These are phyloP conservation scores for Trichophyton simii DNA, from an alignment of 2,329 filamentous ascomycete genomes.

Conservation along the genomic window DNA sequence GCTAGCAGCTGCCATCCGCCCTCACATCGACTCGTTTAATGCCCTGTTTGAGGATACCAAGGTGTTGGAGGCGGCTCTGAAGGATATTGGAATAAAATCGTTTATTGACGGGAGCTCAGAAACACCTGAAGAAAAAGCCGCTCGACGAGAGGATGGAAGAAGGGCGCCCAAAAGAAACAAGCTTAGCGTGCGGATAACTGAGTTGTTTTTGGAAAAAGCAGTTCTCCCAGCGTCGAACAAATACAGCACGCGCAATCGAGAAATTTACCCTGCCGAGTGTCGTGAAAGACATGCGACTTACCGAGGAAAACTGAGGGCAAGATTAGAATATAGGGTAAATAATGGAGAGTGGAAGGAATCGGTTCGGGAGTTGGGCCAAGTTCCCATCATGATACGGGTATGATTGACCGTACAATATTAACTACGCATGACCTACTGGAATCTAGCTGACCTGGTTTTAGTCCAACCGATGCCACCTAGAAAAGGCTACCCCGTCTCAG, in stretches of 20 bases:
- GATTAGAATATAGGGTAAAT: constrained; percentile 77
- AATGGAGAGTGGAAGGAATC: constrained; percentile 73
- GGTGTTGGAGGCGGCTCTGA: constrained; percentile 59
- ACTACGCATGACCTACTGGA: not conserved
- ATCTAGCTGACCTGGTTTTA: constrained; percentile 24
- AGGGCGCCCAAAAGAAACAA: constrained; percentile 50
- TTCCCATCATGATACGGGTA: constrained; percentile 89
- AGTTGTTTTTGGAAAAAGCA: constrained; percentile 72
- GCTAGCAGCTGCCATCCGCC: constrained; percentile 71
- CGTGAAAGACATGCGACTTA: constrained; percentile 89
- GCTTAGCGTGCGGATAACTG: constrained; percentile 64
- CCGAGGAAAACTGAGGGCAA: constrained; percentile 69
- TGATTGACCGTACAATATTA: constrained; percentile 19
- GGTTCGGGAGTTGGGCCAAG: constrained; percentile 69
- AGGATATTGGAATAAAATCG: constrained; percentile 79
- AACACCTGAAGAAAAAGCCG: constrained; percentile 26
- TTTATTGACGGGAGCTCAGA: constrained; percentile 66
- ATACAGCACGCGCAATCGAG: constrained; percentile 61
- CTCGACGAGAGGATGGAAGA: constrained; percentile 41
- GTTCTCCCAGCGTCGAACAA: constrained; percentile 72
- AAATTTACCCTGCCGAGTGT: constrained; percentile 84
- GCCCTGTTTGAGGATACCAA: constrained; percentile 65
- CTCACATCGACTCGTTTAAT: constrained; percentile 95
- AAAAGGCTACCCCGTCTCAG: constrained; percentile 68
- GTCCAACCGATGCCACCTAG: constrained; percentile 83